Evolutionary conservation across 495 filamentous ascomycete species (phyloP).

Genomic region (Aspergillus panamensis): DNA sequence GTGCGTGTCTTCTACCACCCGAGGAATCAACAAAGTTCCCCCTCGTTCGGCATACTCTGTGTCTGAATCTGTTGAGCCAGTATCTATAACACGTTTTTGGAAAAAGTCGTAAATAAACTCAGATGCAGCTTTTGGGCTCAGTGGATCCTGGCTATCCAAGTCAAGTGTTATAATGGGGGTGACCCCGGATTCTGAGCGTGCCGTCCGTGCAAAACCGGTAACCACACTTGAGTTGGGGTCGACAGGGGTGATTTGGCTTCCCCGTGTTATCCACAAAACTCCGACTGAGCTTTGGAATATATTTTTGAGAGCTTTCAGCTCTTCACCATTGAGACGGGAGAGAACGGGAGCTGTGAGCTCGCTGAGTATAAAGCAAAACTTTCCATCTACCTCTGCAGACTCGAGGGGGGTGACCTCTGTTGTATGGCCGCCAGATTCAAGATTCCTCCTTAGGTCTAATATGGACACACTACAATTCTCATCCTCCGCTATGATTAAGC

Average conservation of each 20-base stretch:
- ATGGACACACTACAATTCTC: not conserved
- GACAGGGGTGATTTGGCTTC: constrained; percentile 16
- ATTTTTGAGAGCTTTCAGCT: constrained; percentile 22
- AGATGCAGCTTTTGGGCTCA: not conserved
- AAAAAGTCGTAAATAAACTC: constrained; percentile 21
- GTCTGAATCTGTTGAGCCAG: constrained; percentile 7
- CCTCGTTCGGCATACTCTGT: constrained; percentile 26
- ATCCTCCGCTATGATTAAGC: constrained; percentile 20
- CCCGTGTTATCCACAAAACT: constrained; percentile 30
- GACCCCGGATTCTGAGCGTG: constrained; percentile 30
- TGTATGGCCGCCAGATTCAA: not conserved
- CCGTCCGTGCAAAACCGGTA: constrained; percentile 31
- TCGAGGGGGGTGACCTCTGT: constrained; percentile 12
- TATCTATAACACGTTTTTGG: constrained; percentile 12
- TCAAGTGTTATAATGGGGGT: constrained; percentile 29
- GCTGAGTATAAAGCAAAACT: constrained; percentile 28
- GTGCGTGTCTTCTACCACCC: constrained; percentile 18
- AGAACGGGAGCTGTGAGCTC: constrained; percentile 14
- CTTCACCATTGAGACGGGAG: not conserved
- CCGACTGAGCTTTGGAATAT: constrained; percentile 24
- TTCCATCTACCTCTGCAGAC: constrained; percentile 14
- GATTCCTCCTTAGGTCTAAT: not conserved
- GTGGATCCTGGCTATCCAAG: constrained; percentile 16
- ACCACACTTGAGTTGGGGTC: constrained; percentile 25
- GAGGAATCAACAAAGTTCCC: constrained; percentile 24